Conservation (phyloP, 371 early-diverging fungal genomes). For the Enteropsectra breve region DNA sequence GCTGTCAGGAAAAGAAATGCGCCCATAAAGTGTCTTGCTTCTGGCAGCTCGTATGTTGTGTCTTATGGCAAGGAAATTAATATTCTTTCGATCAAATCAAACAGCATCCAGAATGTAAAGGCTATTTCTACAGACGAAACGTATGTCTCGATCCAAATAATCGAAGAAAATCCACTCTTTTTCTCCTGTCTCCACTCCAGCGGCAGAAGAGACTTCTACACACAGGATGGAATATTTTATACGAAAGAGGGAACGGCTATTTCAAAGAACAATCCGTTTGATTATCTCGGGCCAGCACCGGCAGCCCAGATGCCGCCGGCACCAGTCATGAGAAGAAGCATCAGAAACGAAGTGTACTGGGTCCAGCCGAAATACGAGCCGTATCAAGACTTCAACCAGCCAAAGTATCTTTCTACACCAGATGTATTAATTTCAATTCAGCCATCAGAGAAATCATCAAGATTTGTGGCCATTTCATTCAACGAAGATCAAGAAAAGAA, state of each 20-base stretch:
- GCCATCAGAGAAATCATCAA: background rate
- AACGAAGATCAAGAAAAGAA: conserved; percentile 46
- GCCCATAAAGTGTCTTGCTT: conserved; percentile 17
- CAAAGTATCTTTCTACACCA: no score
- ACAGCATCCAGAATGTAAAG: conserved; percentile 16
- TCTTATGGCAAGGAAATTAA: background rate
- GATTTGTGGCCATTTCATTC: conserved; percentile 19
- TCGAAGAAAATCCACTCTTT: conserved; percentile 43
- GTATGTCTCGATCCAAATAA: conserved; percentile 38
- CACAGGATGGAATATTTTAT: conserved; percentile 18
- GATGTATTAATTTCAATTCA: background rate
- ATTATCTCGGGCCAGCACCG: background rate
- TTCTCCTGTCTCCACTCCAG: conserved; percentile 27
- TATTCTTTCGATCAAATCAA: conserved; percentile 28
- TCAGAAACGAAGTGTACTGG: no score
- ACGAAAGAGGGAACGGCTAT: no score
- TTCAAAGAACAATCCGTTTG: conserved; percentile 13
- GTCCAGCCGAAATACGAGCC: no score
- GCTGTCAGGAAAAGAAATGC: conserved; percentile 30
- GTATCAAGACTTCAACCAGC: no score
- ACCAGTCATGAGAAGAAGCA: background rate
- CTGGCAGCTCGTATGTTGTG: conserved; percentile 26
- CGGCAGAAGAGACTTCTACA: conserved; percentile 48
- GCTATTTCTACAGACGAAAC: conserved; percentile 23
- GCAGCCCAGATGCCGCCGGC: background rate